Base-by-base conservation (phyloP, 768 basidiomycete species). In the Hortiboletus campestris region DNA sequence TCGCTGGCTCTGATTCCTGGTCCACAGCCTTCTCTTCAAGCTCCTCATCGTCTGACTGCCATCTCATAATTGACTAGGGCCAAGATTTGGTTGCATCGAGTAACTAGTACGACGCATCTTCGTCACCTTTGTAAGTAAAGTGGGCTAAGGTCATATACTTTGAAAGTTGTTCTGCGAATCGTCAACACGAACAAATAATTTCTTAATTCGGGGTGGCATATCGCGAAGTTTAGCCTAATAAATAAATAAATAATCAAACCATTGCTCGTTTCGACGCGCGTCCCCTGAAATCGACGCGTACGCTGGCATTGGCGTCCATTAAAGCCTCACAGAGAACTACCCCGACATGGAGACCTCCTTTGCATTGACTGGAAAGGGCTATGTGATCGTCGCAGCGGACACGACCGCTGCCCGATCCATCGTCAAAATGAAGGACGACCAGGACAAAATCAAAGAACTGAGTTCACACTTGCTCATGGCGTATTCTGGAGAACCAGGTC, bases 391-490 rank as follows among this genome's bases (percentile, higher is more conserved):
- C 63, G 94, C 95, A 2, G 86, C 94, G 11, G 96, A 98, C 74
- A 93, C 88, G 9, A 91, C 86, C 14, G 85, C 94, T 9, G 85
- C 88, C 4, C 82, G 92, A 63, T 97, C 94, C 32, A 92, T 99
- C 74, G 87, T 98, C 69, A 96, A 94, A 76, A 97, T 98, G 94
- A 97, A 98, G 78, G 71, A 80, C 36, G 94, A 97, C 74, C 91
- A 92, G 76, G 95, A 98, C 80, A 98, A 98, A 78, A 92, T 96
- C 79, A 94, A 94, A 74, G 80, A 82, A 22, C 80, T 99, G 41
- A 87, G 91, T 58, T 86, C 94, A 25, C 92, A 97, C 72, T 77
- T 98, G 34, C 81, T 95, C 68, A 96, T 99, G 94, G 86, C 94
- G 1, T 93, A 88, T 72, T 91, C 91, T 60, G 95, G 95, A 60